These are phyloP conservation scores for Fusarium fujikuroi DNA, from an alignment of 2,329 filamentous ascomycete species.

Conservation along the genomic window DNA sequence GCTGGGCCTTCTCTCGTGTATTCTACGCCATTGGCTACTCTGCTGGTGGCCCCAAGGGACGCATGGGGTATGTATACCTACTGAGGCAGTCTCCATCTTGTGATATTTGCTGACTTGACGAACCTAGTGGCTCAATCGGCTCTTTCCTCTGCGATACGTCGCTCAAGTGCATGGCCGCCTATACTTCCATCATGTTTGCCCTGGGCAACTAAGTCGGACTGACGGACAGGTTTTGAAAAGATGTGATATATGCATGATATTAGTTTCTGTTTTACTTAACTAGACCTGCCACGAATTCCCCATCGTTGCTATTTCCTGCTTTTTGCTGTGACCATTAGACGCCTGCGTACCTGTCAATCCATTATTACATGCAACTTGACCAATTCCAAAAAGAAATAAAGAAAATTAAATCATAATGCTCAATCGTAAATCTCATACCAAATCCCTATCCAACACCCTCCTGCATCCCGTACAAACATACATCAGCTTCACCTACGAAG, in stretches of 20 bases:
- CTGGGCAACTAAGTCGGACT: constrained; percentile 43
- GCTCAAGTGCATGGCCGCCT: constrained; percentile 58
- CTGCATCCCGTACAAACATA: background rate
- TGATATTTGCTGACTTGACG: constrained; percentile 28
- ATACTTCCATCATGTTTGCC: constrained; percentile 54
- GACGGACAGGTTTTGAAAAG: background rate
- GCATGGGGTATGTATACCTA: constrained; percentile 50
- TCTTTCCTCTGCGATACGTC: constrained; percentile 50
- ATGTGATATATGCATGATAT: constrained; percentile 10
- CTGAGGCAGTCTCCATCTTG: background rate
- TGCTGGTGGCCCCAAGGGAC: constrained; percentile 57
- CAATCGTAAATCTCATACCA: constrained; percentile 22
- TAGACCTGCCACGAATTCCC: constrained; percentile 17
- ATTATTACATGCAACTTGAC: constrained; percentile 5
- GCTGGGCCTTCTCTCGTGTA: constrained; percentile 64
- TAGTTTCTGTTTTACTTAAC: constrained; percentile 17
- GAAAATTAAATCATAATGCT: constrained; percentile 25
- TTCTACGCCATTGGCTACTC: constrained; percentile 68
- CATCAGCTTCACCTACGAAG: constrained; percentile 40
- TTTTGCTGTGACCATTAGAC: constrained; percentile 31
- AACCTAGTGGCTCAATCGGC: constrained; percentile 50
- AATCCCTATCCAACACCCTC: constrained; percentile 9
- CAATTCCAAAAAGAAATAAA: background rate
- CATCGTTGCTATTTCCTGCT: constrained; percentile 22
- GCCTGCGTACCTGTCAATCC: constrained; percentile 16